Evolutionary conservation across 208 protist genomes (phyloP).

Genomic region (Leishmania lainsoni): DNA sequence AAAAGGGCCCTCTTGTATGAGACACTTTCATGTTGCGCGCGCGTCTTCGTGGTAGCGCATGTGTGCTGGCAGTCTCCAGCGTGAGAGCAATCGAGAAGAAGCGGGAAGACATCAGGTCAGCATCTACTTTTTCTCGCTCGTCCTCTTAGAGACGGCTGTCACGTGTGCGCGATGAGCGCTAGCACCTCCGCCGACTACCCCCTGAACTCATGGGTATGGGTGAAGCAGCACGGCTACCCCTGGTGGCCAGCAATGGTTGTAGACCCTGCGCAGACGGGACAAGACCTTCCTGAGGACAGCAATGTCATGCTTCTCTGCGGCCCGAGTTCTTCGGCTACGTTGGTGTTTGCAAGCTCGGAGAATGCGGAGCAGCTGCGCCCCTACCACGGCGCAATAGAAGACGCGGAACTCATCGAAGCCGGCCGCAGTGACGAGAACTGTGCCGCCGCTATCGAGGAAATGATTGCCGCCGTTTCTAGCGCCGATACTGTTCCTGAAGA

Average conservation of each 20-base stretch:
- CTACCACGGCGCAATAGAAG: conserved; percentile 27
- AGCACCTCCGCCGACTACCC: conserved; percentile 30
- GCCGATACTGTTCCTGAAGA: background rate
- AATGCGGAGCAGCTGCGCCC: conserved; percentile 45
- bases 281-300: conserved; percentile 44
- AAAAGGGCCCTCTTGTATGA: background rate
- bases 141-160: conserved; percentile 12
- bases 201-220: conserved; percentile 71
- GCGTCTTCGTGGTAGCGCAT: background rate
- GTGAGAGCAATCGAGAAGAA: too few species aligned
- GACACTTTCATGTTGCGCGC: background rate
- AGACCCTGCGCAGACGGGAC: conserved; percentile 37
- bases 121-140: conserved; percentile 1
- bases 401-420: conserved; percentile 44
- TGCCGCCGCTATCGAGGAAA: conserved; percentile 60
- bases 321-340: conserved; percentile 45
- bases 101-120: background rate
- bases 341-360: conserved; percentile 53
- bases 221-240: conserved; percentile 77
- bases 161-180: conserved; percentile 3
- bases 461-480: conserved; percentile 13
- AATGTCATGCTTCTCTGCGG: conserved; percentile 70
- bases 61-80: background rate
- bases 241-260: conserved; percentile 83
- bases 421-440: conserved; percentile 46